phyloP scores from a whole-genome alignment of 306 rosid species.

The Cercis canadensis region DNA sequence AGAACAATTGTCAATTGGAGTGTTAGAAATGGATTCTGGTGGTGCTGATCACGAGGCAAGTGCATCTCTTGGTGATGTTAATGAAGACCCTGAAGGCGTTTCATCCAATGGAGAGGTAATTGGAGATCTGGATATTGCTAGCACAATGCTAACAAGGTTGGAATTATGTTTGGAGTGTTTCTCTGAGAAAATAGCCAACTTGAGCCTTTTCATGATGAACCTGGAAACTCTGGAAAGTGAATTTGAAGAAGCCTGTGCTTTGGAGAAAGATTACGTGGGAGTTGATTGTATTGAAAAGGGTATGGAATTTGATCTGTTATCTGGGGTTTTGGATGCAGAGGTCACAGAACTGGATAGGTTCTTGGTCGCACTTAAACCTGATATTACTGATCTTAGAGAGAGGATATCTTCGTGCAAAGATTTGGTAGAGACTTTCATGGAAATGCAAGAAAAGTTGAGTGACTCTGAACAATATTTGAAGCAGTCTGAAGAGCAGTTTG shows the following conservation, averaged over 20 bases:
- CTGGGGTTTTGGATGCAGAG: conserved; percentile 81
- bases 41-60: conserved; percentile 38
- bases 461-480: conserved; percentile 58
- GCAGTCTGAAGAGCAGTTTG: conserved; percentile 68
- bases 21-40: conserved; percentile 53
- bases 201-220: conserved; percentile 70
- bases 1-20: conserved; percentile 22
- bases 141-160: conserved; percentile 47
- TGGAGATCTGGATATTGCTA: conserved; percentile 44
- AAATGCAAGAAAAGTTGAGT: conserved; percentile 56
- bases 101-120: conserved; percentile 40
- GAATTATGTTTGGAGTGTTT: conserved; percentile 63
- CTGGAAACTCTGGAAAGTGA: conserved; percentile 70
- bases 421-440: conserved; percentile 47
- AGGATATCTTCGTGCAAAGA: conserved; percentile 44
- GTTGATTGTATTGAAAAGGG: conserved; percentile 55
- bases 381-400: conserved; percentile 47
- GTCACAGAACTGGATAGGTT: conserved; percentile 61
- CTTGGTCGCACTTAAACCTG: conserved; percentile 57
- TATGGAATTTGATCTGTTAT: conserved; percentile 66
- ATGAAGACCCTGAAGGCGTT: conserved; percentile 25
- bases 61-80: conserved; percentile 35
- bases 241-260: conserved; percentile 66
- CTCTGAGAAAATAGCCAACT: conserved; percentile 78
- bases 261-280: conserved; percentile 44